Evolutionary conservation across 352 stramenopile species (phyloP).

Genomic region (Peronospora farinosa): DNA sequence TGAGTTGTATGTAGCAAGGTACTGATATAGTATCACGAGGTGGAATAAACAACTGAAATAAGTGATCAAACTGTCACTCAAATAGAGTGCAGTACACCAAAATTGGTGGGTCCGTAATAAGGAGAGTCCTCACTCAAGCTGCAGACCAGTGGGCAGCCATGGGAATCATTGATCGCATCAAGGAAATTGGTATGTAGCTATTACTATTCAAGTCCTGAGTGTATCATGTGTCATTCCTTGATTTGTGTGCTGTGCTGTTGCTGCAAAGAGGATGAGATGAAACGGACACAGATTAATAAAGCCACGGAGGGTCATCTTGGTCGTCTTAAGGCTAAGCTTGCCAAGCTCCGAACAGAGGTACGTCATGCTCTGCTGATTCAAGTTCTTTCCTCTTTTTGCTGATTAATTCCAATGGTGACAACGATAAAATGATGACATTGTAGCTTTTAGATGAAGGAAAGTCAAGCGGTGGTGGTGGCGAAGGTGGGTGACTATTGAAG

Average conservation of each 20-base stretch:
- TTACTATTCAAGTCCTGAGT: background rate
- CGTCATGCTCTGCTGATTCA: background rate
- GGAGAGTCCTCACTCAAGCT: no score
- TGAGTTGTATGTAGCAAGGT: background rate
- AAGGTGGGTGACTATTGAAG: slow-evolving; percentile 37
- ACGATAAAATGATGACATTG: background rate
- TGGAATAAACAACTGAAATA: background rate
- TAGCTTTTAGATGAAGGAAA: slow-evolving; percentile 83
- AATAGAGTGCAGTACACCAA: no score
- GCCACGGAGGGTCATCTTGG: slow-evolving; percentile 88
- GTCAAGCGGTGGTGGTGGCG: slow-evolving; percentile 57
- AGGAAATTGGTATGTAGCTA: slow-evolving; percentile 82
- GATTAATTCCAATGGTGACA: background rate
- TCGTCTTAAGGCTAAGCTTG: slow-evolving; percentile 97
- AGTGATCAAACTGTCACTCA: no score
- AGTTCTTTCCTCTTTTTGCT: slow-evolving; percentile 1
- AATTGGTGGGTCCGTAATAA: background rate
- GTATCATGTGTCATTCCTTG: background rate
- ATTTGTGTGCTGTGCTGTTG: background rate
- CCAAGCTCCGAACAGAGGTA: slow-evolving; percentile 96
- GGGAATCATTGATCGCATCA: slow-evolving; percentile 91
- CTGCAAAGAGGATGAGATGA: slow-evolving; percentile 92
- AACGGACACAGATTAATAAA: slow-evolving; percentile 98
- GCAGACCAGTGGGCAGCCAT: slow-evolving; percentile 39
- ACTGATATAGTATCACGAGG: background rate